These are phyloP conservation scores for Przewalskia tangutica DNA, from an alignment of 257 asterid species.

Conservation along the genomic window DNA sequence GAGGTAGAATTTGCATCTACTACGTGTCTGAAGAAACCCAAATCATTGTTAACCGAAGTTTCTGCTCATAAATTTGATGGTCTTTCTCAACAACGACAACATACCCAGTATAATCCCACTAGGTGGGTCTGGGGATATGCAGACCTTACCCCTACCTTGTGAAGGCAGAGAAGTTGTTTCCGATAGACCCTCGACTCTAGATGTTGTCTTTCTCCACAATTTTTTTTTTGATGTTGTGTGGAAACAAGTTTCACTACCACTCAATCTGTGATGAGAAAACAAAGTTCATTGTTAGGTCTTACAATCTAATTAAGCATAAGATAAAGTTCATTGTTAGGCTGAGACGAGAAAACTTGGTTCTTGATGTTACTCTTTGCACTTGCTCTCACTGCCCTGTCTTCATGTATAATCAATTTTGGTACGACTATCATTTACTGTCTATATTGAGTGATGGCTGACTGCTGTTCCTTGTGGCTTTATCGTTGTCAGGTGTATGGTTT, in stretches of 20 bases:
- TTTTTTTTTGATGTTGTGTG: not conserved
- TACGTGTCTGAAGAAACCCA: not conserved
- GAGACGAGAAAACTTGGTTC: not conserved
- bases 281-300: not conserved
- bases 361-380: not conserved
- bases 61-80: not conserved
- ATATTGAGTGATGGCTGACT: not conserved
- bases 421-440: not conserved
- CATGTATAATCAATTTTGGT: not conserved
- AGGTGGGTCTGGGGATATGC: too few relatives aligned
- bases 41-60: not conserved
- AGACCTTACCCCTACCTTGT: too few relatives aligned
- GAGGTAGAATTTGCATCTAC: not conserved
- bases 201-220: too few relatives aligned
- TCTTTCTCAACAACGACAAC: too few relatives aligned
- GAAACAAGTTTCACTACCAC: not conserved
- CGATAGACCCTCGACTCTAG: too few relatives aligned
- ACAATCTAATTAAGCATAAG: not conserved
- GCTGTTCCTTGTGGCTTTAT: not conserved
- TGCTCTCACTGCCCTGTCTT: not conserved
- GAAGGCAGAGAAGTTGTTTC: too few relatives aligned
- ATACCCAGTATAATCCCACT: too few relatives aligned
- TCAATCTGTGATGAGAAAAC: not conserved
- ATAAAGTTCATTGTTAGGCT: not conserved
- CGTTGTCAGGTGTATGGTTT: conserved; percentile 62